Evolutionary conservation across 2,329 filamentous ascomycete species (phyloP).

Genomic region (Colletotrichum lentis): DNA sequence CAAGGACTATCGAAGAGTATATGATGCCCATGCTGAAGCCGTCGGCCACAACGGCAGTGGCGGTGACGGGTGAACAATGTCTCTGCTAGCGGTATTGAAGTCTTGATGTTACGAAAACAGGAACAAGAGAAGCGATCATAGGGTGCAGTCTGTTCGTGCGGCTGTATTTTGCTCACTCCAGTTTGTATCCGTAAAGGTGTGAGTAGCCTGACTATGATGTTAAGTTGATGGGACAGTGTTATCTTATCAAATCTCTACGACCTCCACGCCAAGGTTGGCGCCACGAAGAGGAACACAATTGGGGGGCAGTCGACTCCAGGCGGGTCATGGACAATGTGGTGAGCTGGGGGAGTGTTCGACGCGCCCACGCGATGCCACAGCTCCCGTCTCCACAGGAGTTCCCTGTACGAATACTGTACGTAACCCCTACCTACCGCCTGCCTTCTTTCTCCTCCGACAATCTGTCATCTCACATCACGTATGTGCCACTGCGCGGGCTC

Average conservation of each 20-base stretch:
- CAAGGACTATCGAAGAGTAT: background rate
- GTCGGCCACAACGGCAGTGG: background rate
- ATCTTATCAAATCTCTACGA: background rate
- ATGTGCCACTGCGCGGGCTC: background rate
- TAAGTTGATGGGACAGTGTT: background rate
- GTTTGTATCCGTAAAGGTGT: background rate
- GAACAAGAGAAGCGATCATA: background rate
- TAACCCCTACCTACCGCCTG: background rate
- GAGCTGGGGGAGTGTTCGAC: background rate
- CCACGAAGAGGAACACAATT: slow-evolving; percentile 9
- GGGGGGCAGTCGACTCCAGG: background rate
- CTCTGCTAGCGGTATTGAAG: background rate
- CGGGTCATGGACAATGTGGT: background rate
- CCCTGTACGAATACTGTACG: background rate
- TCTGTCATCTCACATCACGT: background rate
- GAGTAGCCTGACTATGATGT: background rate
- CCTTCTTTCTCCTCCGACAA: background rate
- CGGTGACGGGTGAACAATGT: background rate
- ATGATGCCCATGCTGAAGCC: slow-evolving; percentile 16
- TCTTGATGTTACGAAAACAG: background rate
- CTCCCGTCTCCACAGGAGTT: background rate
- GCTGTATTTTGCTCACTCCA: background rate
- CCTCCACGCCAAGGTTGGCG: background rate
- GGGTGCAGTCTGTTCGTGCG: background rate
- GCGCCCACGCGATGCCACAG: background rate